Base-by-base conservation (phyloP, 441 rosid species). In the Populus hybrid region DNA sequence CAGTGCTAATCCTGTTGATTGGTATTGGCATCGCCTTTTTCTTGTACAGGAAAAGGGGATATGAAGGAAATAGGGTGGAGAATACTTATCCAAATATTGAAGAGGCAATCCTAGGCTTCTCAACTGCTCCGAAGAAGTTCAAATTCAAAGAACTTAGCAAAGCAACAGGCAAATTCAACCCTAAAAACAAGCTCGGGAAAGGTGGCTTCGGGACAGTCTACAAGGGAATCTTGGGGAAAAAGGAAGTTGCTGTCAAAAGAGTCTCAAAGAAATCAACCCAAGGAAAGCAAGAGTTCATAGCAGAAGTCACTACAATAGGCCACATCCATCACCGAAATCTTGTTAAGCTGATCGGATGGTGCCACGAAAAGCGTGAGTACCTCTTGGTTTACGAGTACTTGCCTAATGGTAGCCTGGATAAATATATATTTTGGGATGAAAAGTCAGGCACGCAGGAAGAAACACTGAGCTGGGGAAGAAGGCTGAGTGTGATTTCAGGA, bases 131-230 rank as follows among this genome's bases (percentile, higher is more conserved):
- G 0, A 76, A 61, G 65, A 93, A 86, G 83, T 91, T 90, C 75
- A 72, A 67, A 68, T 69, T 90, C 33, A 81, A 79, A 40, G 92
- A 90, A 72, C 88, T 92, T 5, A 86, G 79, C 78, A 88, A 80
- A 18, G 95, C 92, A 16, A 92, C 98, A 0, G 81, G 83, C 1
- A 82, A 84, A n/a, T 94, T 92, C 78, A 74, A 75, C 73, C 74
- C 67, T 1, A 87, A 80, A 73, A 87, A 87, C 86, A 87, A 88
- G 84, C 91, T 90, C 0, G 97, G 94, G 1, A 86, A 85, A 79
- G 95, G 95, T 0, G 91, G 97, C 8, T 93, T 92, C 40, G 94
- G 97, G 31, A 88, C 90, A 11, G 98, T 93, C 12, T 92, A 87
- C 73, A 90, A 88, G n/a, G 97, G 98, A 36, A 53, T 42, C 42